Percentiles rank a stretch among this genome's conserved stretches.
phyloP scores from a whole-genome alignment of 2,329 filamentous ascomycete genomes.

The Beauveria medogensis region DNA sequence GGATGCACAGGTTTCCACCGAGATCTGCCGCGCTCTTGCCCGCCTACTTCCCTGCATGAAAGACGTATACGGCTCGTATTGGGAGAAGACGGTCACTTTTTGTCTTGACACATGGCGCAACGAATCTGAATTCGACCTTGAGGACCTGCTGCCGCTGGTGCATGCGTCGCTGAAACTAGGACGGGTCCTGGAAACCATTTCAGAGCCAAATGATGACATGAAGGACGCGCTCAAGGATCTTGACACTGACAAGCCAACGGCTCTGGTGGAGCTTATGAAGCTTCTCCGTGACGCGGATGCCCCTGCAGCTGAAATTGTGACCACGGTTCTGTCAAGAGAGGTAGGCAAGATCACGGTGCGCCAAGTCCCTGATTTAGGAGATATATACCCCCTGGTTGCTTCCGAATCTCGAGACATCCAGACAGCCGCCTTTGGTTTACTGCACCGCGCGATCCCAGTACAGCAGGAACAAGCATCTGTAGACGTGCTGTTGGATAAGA shows the following conservation, averaged over 20 bases:
- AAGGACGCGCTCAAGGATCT: conserved; percentile 62
- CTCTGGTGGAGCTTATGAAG: conserved; percentile 57
- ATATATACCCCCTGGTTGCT: conserved; percentile 68
- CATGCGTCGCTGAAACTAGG: conserved; percentile 68
- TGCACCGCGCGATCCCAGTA: conserved; percentile 72
- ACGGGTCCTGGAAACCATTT: conserved; percentile 51
- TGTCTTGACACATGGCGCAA: conserved; percentile 51
- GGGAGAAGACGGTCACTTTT: conserved; percentile 58
- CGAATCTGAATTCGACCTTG: conserved; percentile 31
- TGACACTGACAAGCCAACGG: conserved; percentile 45
- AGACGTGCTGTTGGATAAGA: conserved; percentile 65
- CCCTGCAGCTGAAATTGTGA: conserved; percentile 66
- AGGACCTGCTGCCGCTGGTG: conserved; percentile 52
- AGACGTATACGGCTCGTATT: conserved; percentile 82
- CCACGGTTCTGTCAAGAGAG: conserved; percentile 63
- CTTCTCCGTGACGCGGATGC: conserved; percentile 37
- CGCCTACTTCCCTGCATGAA: conserved; percentile 64
- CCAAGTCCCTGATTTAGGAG: conserved; percentile 53
- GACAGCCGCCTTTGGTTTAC: conserved; percentile 67
- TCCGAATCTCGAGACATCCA: conserved; percentile 70
- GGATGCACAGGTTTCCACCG: conserved; percentile 35
- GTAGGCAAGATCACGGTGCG: conserved; percentile 56
- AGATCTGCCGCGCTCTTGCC: conserved; percentile 49
- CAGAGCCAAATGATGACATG: conserved; percentile 79
- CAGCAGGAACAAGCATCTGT: conserved; percentile 76